Conservation (phyloP, 2,329 filamentous ascomycete genomes). For the Pseudogymnoascus verrucosus region DNA sequence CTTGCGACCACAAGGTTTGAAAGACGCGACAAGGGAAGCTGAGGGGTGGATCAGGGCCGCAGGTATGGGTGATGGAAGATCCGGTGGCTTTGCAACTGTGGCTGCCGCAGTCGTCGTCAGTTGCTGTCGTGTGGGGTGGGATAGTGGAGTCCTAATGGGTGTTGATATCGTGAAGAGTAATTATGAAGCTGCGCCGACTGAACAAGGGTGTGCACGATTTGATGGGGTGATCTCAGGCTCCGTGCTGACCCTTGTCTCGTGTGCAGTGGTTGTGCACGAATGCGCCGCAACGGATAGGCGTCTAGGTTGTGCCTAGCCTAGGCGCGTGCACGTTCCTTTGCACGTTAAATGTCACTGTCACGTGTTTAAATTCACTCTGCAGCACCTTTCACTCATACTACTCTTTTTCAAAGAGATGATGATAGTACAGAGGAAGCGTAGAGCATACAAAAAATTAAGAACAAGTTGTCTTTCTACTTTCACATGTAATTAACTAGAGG, state of each 20-base stretch:
- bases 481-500: not conserved
- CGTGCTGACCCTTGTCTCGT: not conserved
- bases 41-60: not conserved
- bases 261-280: slow-evolving; percentile 4
- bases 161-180: slow-evolving; percentile 2
- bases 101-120: slow-evolving; percentile 5
- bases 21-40: not conserved
- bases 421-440: not conserved
- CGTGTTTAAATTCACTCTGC: not conserved
- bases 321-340: not conserved
- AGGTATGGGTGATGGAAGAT: not conserved
- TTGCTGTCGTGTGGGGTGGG: not conserved
- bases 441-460: not conserved
- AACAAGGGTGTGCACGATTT: slow-evolving; percentile 6
- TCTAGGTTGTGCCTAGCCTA: slow-evolving; percentile 7
- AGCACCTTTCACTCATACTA: not conserved
- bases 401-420: not conserved
- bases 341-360: not conserved
- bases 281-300: slow-evolving; percentile 3
- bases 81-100: not conserved
- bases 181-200: slow-evolving; percentile 1
- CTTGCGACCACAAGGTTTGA: not conserved
- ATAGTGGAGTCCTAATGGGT: not conserved
- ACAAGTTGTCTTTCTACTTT: not conserved
- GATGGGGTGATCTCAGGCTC: slow-evolving; percentile 3